phyloP scores from a whole-genome alignment of 108 stramenopile species.

The Ochromonas danica region DNA sequence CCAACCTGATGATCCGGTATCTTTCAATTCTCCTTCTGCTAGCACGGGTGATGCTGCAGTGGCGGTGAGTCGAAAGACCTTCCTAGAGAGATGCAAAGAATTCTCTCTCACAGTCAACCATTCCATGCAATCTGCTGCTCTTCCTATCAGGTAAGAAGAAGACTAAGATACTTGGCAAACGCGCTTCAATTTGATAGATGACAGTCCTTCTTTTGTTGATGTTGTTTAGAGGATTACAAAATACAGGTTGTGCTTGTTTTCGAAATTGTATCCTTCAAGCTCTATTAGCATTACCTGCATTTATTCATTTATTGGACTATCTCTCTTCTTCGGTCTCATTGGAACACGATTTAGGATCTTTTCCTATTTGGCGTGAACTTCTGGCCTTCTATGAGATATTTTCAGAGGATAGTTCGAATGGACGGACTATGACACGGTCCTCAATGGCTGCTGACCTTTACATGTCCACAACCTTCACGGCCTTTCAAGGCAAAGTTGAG shows the following conservation, averaged over 20 bases:
- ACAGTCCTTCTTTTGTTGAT: too few relatives aligned
- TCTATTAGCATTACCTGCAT: conserved; percentile 5
- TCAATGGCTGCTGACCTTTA: not conserved
- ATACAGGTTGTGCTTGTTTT: not conserved
- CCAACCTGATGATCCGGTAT: too few relatives aligned
- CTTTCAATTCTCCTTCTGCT: too few relatives aligned
- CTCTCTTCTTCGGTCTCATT: not conserved
- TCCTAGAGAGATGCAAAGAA: too few relatives aligned
- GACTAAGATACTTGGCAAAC: too few relatives aligned
- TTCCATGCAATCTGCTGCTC: too few relatives aligned
- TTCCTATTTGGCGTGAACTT: not conserved
- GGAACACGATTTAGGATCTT: not conserved
- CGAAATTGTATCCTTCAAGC: conserved; percentile 23
- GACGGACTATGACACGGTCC: not conserved
- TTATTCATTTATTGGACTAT: not conserved
- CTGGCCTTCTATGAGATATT: not conserved
- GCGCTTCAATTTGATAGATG: too few relatives aligned
- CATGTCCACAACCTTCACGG: not conserved
- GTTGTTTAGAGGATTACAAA: conserved; percentile 7
- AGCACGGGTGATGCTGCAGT: too few relatives aligned
- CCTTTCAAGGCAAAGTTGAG: not conserved
- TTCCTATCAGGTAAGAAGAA: too few relatives aligned
- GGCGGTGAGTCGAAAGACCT: too few relatives aligned
- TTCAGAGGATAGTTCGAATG: not conserved
- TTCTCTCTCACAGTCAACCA: too few relatives aligned